A percentile compares a stretch with the other conserved stretches of the same genome.
These are phyloP conservation scores for Iberis amara DNA, from an alignment of 441 rosid species.

Conservation along the genomic window DNA sequence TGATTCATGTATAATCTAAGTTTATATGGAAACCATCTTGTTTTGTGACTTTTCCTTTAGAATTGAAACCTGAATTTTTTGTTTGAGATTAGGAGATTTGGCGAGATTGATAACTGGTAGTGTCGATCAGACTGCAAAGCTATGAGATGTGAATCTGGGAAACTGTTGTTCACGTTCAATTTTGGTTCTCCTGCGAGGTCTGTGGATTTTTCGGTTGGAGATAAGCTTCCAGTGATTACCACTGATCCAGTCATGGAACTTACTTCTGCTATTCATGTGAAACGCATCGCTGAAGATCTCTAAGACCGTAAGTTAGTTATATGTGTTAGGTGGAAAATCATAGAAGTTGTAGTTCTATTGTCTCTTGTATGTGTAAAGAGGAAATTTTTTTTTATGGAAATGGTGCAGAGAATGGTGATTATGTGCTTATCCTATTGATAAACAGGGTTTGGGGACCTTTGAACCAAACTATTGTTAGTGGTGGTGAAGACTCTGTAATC, in stretches of 20 bases:
- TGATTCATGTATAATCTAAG: too few species aligned
- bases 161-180: conserved; percentile 52
- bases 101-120: conserved; percentile 68
- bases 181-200: conserved; percentile 81
- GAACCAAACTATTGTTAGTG: conserved; percentile 72
- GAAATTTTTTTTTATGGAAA: background rate
- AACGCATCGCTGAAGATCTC: conserved; percentile 61
- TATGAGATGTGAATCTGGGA: conserved; percentile 79
- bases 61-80: too few species aligned
- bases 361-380: background rate
- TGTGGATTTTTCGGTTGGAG: conserved; percentile 78
- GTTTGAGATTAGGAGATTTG: conserved; percentile 54
- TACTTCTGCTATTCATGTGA: conserved; percentile 77
- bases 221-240: conserved; percentile 79
- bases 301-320: conserved; percentile 48
- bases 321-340: conserved; percentile 25
- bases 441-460: conserved; percentile 92
- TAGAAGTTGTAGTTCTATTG: background rate
- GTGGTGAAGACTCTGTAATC: conserved; percentile 73
- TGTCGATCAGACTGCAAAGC: conserved; percentile 83
- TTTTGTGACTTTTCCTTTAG: too few species aligned
- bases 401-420: conserved; percentile 56
- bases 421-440: conserved; percentile 59
- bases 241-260: conserved; percentile 84
- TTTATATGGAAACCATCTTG: too few species aligned